Evolutionary conservation across 768 basidiomycete species (phyloP), one percentile per base, ranked within the genome.

Genomic region (Guyanaporus albipodus): DNA sequence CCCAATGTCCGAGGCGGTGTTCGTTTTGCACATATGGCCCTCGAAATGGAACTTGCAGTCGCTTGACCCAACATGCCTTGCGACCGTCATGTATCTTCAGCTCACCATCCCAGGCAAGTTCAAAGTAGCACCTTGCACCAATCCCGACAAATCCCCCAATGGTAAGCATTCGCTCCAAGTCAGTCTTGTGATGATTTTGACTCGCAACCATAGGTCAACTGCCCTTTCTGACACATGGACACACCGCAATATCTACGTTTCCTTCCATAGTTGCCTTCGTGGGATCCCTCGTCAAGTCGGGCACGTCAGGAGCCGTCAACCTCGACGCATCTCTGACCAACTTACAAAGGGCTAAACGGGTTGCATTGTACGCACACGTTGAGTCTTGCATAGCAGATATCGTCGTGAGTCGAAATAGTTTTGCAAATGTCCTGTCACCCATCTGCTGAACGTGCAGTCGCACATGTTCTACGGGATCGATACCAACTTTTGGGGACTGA

Each of bases 121-220:
- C 64, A 66, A 63, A 15, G 64, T 91, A 22, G 67, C 70, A 28
- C 77, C 82, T 64, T 84, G 78, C 57, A 73, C 75, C 4, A 79
- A 85, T 62, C 82, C 85, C 8, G 86, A 89, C 67, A 50, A 74
- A 18, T 87, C 88, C 38, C 86, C 88, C 12, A 80, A 73, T 56
- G 88, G 88, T 83, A 62, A 67, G 78, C 22, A 35, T 15, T 8
- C 32, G 8, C 15, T 31, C 39, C 35, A 19, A 26, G 33, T 12
- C 32, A 22, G 28, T 12, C 29, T 14, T 28, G 18, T 15, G 15
- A 37, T 18, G 17, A 8, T 26, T 0, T 36, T 62, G 43, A 60
- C 38, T 11, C n/a, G 10, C 8, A 24, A 28, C 14, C 21, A 34
- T 35, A 90, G 87, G 88, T 14, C 81, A 81, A 57, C 71, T 91